Evolutionary conservation across 2,329 filamentous ascomycete species (phyloP).

Genomic region (Alternaria longipes): DNA sequence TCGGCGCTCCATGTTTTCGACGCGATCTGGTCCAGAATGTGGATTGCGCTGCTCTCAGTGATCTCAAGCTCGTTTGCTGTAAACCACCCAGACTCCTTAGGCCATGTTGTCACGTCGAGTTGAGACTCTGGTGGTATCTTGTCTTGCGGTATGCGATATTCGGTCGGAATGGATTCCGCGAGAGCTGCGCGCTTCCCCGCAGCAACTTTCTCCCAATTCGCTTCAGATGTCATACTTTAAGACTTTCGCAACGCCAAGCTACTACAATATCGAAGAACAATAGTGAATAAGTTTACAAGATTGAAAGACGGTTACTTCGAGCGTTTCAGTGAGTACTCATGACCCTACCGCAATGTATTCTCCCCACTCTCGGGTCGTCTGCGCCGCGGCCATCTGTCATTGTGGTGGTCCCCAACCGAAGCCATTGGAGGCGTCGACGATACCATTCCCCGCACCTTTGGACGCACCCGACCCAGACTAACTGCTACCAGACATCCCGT

Average conservation of each 20-base stretch:
- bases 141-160: slow-evolving; percentile 65
- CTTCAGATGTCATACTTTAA: slow-evolving; percentile 10
- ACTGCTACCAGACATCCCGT: slow-evolving; percentile 13
- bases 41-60: slow-evolving; percentile 54
- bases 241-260: slow-evolving; percentile 3
- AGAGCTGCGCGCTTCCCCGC: slow-evolving; percentile 56
- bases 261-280: background rate
- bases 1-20: slow-evolving; percentile 60
- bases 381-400: slow-evolving; percentile 21
- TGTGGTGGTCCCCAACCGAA: slow-evolving; percentile 6
- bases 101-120: slow-evolving; percentile 66
- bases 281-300: background rate
- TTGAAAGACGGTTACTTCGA: background rate
- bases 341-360: slow-evolving; percentile 17
- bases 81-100: slow-evolving; percentile 67
- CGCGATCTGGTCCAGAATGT: slow-evolving; percentile 54
- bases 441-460: slow-evolving; percentile 16
- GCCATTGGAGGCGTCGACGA: slow-evolving; percentile 6
- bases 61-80: slow-evolving; percentile 62
- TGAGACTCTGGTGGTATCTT: slow-evolving; percentile 64
- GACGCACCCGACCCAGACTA: slow-evolving; percentile 3
- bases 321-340: slow-evolving; percentile 5
- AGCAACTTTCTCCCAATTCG: slow-evolving; percentile 57
- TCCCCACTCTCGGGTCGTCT: slow-evolving; percentile 34
- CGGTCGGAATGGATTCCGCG: slow-evolving; percentile 62